Percentiles rank a stretch among this genome's conserved stretches.
phyloP scores from a whole-genome alignment of 108 stramenopile genomes.

The Cyclotella baltica region DNA sequence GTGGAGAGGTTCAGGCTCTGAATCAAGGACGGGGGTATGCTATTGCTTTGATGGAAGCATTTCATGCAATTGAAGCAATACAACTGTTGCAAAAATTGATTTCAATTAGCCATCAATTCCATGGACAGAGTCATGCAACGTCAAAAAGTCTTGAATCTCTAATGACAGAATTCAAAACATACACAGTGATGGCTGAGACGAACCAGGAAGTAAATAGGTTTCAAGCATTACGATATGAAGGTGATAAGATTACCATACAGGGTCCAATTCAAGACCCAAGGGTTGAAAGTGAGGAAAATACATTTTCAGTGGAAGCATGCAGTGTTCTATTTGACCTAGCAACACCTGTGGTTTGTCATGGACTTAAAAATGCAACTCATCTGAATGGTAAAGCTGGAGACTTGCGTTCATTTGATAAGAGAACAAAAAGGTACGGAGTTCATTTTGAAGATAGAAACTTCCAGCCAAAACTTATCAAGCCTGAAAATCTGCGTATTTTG shows the following conservation, averaged over 20 bases:
- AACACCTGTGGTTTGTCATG: not conserved
- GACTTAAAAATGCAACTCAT: not conserved
- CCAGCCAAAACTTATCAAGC: not conserved
- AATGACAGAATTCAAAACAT: not conserved
- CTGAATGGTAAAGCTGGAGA: not conserved
- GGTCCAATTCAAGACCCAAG: too few species aligned
- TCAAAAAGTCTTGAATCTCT: not conserved
- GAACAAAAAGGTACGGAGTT: not conserved
- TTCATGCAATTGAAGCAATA: too few species aligned
- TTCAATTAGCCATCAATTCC: not conserved
- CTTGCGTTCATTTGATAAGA: not conserved
- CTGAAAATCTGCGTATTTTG: not conserved
- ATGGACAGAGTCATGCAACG: not conserved
- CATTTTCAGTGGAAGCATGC: not conserved
- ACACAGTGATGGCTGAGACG: not conserved
- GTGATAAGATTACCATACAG: too few species aligned
- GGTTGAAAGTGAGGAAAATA: not conserved
- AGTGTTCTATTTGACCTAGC: not conserved
- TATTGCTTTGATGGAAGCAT: not conserved
- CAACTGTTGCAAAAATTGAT: not conserved
- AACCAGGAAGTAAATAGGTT: too few species aligned
- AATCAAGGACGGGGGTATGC: not conserved
- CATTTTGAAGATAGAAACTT: not conserved
- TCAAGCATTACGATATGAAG: too few species aligned
- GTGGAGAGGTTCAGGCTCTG: not conserved